Evolutionary conservation across 2,329 filamentous ascomycete species (phyloP), one percentile per base, ranked within the genome.

Genomic region (Penicillium sp.): DNA sequence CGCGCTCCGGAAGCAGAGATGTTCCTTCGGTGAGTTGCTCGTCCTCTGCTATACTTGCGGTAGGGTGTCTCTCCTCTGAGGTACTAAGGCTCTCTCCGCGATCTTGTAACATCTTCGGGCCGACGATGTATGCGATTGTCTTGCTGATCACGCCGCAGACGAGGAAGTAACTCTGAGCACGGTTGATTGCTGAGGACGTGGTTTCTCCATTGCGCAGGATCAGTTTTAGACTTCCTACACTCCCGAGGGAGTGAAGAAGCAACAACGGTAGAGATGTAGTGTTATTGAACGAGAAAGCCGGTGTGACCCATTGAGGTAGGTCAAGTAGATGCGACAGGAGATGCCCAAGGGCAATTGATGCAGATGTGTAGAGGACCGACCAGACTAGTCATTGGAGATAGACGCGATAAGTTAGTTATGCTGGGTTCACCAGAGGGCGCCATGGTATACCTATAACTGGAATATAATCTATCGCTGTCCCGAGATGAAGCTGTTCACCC

Each of bases 1-100:
- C 59, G 3, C 64, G 66, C 13, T 73, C 69, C 1, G 79, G 79
- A 8, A 87, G 74, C 1, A 87, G 76, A 0, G 80, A 78, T 0
- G 80, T 84, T 18, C 78, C 69, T 57, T 84, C 80, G 55, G 78
- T 72, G 39, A 73, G 59, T 46, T 70, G 60, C 0, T 46, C 44
- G 5, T 46, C 44, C 5, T 24, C 14, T n/a, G 31, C 31, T 7
- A 46, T 22, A 4, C 18, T 45, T 16, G 43, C 1, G 20, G 20
- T 46, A 5, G 2, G 20, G 2, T 35, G 4, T 24, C 31, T 18
- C 31, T 35, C 31, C 31, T 35, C 31, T 22, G 20, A 7, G 5
- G 0, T 22, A 10, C 8, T 7, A 8, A 35, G 14, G 4, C 5
- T n/a, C 7, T 35, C 31, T 20, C 14, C 44, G 5, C 44, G 20